Percentiles rank a stretch among this genome's conserved stretches.
Evolutionary conservation across 805 yeast species (phyloP).

Genomic region (Teunomyces tritomae): DNA sequence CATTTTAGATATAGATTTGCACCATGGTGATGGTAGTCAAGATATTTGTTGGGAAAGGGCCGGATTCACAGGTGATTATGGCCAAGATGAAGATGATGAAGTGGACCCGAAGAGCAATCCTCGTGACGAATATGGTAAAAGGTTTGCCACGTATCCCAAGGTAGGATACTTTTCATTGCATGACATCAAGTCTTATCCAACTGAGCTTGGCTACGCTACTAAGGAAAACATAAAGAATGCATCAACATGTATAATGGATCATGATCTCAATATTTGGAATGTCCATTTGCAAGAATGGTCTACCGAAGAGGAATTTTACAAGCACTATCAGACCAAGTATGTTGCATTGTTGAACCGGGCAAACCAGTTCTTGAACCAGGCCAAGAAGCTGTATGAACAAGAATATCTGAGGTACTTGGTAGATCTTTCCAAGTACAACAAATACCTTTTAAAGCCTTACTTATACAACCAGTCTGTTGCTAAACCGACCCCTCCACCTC

Average conservation of each 20-base stretch:
- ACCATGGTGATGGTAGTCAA: slow-evolving; percentile 88
- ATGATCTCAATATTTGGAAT: slow-evolving; percentile 79
- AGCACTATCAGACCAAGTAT: slow-evolving; percentile 59
- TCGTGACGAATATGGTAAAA: slow-evolving; percentile 48
- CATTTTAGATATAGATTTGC: slow-evolving; percentile 77
- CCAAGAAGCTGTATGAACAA: slow-evolving; percentile 44
- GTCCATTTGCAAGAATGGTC: slow-evolving; percentile 70
- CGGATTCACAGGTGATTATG: slow-evolving; percentile 50
- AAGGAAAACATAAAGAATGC: slow-evolving; percentile 71
- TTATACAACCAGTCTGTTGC: slow-evolving; percentile 22
- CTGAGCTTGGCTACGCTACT: slow-evolving; percentile 75
- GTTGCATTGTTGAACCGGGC: slow-evolving; percentile 63
- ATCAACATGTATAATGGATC: slow-evolving; percentile 74
- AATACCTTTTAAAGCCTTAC: slow-evolving; percentile 31
- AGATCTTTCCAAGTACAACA: slow-evolving; percentile 27
- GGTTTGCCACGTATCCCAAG: slow-evolving; percentile 48
- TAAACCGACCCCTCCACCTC: slow-evolving; percentile 35
- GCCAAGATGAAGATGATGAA: slow-evolving; percentile 48
- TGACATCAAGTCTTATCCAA: slow-evolving; percentile 83
- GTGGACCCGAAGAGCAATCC: slow-evolving; percentile 28
- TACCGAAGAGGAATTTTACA: slow-evolving; percentile 62
- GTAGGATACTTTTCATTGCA: slow-evolving; percentile 83
- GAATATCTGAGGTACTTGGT: slow-evolving; percentile 27
- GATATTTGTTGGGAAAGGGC: slow-evolving; percentile 82
- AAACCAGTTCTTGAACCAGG: slow-evolving; percentile 54